Conservation (phyloP, 2,329 filamentous ascomycete genomes). For the Claviceps paspali region DNA sequence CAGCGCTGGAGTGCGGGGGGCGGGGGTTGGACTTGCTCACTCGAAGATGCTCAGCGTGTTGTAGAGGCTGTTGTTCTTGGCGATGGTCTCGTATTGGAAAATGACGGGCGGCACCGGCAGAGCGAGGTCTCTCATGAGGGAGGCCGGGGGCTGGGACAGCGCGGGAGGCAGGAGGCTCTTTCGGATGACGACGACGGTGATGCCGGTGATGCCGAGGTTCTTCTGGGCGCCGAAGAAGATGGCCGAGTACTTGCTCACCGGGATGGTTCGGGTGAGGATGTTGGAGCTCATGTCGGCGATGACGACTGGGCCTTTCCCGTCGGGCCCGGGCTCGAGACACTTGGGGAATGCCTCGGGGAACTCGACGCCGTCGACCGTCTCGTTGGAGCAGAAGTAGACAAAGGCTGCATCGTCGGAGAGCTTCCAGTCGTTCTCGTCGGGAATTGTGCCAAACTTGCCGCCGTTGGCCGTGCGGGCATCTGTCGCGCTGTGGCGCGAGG, state of each 20-base stretch:
- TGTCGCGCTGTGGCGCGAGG: slow-evolving; percentile 25
- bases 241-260: slow-evolving; percentile 62
- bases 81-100: slow-evolving; percentile 68
- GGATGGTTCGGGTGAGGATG: slow-evolving; percentile 68
- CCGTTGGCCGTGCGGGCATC: slow-evolving; percentile 51
- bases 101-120: slow-evolving; percentile 69
- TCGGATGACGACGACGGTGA: slow-evolving; percentile 74
- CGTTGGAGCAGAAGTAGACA: slow-evolving; percentile 86
- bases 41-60: slow-evolving; percentile 92
- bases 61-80: slow-evolving; percentile 90
- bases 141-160: slow-evolving; percentile 47
- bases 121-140: slow-evolving; percentile 56
- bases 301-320: slow-evolving; percentile 56
- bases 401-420: slow-evolving; percentile 54
- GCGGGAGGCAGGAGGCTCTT: slow-evolving; percentile 62
- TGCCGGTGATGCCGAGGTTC: slow-evolving; percentile 74
- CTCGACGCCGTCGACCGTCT: slow-evolving; percentile 88
- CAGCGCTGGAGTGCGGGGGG: too few relatives aligned
- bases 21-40: too few relatives aligned
- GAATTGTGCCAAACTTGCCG: slow-evolving; percentile 78
- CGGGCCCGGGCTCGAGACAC: slow-evolving; percentile 37
- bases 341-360: slow-evolving; percentile 64
- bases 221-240: slow-evolving; percentile 94
- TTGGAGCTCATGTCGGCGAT: slow-evolving; percentile 92
- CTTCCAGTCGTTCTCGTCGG: slow-evolving; percentile 61